phyloP scores from a whole-genome alignment of 2,329 filamentous ascomycete species.

The Nothomitra cinnamomea region DNA sequence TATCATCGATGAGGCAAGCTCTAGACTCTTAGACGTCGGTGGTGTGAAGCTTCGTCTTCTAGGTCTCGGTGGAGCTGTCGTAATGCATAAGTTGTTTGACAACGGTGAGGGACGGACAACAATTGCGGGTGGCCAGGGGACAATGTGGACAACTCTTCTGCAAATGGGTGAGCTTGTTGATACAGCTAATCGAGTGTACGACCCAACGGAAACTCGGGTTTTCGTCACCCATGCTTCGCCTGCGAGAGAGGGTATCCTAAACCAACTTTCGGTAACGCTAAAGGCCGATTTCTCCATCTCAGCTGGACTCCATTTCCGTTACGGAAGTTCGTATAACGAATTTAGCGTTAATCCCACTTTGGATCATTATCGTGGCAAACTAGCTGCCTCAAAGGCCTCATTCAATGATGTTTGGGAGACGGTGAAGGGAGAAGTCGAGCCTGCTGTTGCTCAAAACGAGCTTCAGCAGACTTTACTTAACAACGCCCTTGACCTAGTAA shows the following conservation, averaged over 20 bases:
- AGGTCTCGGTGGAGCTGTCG: constrained; percentile 85
- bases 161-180: constrained; percentile 98
- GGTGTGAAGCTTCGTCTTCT: constrained; percentile 91
- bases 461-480: constrained; percentile 83
- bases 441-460: constrained; percentile 83
- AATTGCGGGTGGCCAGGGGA: constrained; percentile 93
- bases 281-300: constrained; percentile 98
- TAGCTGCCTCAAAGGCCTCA: constrained; percentile 92
- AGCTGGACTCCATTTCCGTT: constrained; percentile 92
- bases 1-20: constrained; percentile 96
- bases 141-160: constrained; percentile 97
- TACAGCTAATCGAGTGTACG: constrained; percentile 94
- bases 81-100: constrained; percentile 99
- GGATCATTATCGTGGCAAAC: constrained; percentile 95
- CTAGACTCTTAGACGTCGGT: constrained; percentile 82
- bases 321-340: constrained; percentile 98
- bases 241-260: constrained; percentile 86
- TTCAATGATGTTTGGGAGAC: constrained; percentile 99
- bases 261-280: constrained; percentile 90
- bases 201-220: constrained; percentile 89
- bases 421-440: constrained; percentile 87
- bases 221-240: constrained; percentile 96
- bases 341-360: constrained; percentile 97
- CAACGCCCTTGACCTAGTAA: constrained; percentile 82
- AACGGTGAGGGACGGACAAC: constrained; percentile 96